A percentile compares a stretch with the other conserved stretches of the same genome.
Evolutionary conservation across 2,329 filamentous ascomycete species (phyloP).

Genomic region (Thermoascus crustaceus): DNA sequence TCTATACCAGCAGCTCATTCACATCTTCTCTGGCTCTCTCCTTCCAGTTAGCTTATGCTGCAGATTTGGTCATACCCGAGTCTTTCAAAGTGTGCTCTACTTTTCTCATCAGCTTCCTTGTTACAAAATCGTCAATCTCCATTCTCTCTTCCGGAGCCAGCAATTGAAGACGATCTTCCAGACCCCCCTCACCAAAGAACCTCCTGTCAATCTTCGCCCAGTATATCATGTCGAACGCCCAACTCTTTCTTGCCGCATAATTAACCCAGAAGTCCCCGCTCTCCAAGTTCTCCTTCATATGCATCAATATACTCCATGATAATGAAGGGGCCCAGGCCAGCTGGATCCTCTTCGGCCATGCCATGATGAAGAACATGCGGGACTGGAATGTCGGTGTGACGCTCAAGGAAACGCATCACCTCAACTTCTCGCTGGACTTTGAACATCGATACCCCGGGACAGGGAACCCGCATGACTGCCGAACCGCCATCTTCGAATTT

Average conservation of each 20-base stretch:
- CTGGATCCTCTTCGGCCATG: conserved; percentile 12
- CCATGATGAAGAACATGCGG: conserved; percentile 14
- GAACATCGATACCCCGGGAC: conserved; percentile 13
- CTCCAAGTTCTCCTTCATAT: conserved; percentile 14
- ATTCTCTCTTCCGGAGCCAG: conserved; percentile 13
- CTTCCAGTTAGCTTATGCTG: no score
- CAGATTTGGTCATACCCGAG: no score
- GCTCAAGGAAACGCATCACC: conserved; percentile 11
- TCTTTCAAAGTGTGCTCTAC: background rate
- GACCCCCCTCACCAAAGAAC: conserved; percentile 14
- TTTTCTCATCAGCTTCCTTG: conserved; percentile 11
- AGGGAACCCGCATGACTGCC: conserved; percentile 15
- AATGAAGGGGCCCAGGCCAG: conserved; percentile 25
- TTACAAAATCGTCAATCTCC: conserved; percentile 12
- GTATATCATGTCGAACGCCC: conserved; percentile 18
- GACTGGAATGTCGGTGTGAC: conserved; percentile 12
- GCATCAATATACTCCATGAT: conserved; percentile 24
- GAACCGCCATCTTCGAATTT: conserved; percentile 9
- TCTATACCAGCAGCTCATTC: no score
- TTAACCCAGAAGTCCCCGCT: conserved; percentile 14
- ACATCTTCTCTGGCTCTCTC: no score
- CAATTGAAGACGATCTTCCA: conserved; percentile 11
- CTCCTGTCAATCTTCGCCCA: conserved; percentile 17
- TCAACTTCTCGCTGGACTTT: conserved; percentile 14
- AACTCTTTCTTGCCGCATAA: conserved; percentile 16